Conservation (phyloP, 345 rosid genomes). For the Hibiscus trionum region DNA sequence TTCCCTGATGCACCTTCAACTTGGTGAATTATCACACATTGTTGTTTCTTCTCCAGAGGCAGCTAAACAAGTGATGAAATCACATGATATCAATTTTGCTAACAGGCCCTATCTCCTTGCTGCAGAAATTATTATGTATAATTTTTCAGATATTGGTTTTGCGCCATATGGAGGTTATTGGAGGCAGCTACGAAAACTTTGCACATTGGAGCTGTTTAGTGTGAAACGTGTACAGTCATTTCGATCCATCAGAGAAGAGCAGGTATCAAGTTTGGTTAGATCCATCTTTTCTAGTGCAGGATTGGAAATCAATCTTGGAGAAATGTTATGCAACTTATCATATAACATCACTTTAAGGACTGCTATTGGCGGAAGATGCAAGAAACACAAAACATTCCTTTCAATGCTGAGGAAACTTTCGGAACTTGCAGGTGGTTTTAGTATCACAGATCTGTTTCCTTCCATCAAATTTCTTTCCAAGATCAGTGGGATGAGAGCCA, state of each 20-base stretch:
- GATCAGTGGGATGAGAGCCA: not conserved
- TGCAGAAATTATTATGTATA: not conserved
- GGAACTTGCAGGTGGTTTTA: not conserved
- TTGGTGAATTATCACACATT: not conserved
- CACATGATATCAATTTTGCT: not conserved
- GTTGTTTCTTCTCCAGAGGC: not conserved
- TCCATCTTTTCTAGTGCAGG: not conserved
- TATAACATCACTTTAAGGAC: not conserved
- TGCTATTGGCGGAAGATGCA: not conserved
- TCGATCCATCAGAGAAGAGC: not conserved
- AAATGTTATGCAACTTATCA: not conserved
- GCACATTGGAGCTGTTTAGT: not conserved
- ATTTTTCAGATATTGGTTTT: not conserved
- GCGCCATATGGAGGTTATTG: not conserved
- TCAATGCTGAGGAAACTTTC: not conserved
- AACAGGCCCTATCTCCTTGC: not conserved
- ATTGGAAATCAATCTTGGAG: not conserved
- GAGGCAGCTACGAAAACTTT: not conserved
- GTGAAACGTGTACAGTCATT: not conserved
- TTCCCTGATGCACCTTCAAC: conserved; percentile 20
- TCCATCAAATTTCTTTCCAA: not conserved
- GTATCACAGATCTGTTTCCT: not conserved
- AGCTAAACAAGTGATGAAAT: not conserved
- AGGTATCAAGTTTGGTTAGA: not conserved
- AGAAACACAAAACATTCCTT: not conserved